These are phyloP conservation scores for Ilyonectria sp. DNA, from an alignment of 2,329 filamentous ascomycete species.

Conservation along the genomic window DNA sequence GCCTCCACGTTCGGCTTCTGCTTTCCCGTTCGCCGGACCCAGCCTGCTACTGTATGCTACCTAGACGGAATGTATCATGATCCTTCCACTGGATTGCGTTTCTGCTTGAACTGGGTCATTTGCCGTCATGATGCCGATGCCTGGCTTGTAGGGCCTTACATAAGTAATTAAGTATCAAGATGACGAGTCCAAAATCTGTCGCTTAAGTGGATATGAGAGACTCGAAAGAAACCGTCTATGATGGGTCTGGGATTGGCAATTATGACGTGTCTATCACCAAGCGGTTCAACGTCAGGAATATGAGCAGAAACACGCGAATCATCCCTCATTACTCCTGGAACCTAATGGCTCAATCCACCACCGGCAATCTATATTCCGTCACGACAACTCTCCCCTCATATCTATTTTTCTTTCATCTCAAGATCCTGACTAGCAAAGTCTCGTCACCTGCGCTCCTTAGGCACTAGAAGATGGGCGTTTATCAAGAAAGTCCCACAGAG, in stretches of 20 bases:
- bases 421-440: not conserved
- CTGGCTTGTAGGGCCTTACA: not conserved
- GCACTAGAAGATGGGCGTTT: not conserved
- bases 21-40: not conserved
- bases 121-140: not conserved
- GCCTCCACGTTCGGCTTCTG: not conserved
- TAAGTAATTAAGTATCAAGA: not conserved
- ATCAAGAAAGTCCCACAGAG: not conserved
- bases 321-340: conserved; percentile 1
- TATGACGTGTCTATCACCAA: not conserved
- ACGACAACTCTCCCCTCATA: not conserved
- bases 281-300: not conserved
- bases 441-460: not conserved
- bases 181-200: not conserved
- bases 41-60: conserved; percentile 1
- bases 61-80: not conserved
- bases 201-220: not conserved
- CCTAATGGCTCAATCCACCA: not conserved
- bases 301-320: not conserved
- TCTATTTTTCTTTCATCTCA: not conserved
- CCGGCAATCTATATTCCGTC: not conserved
- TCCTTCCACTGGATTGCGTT: not conserved
- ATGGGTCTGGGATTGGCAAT: not conserved
- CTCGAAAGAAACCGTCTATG: not conserved
- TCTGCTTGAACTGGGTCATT: not conserved